A percentile compares a stretch with the other conserved stretches of the same genome.
These are phyloP conservation scores for Fusarium nisikadoi DNA, from an alignment of 2,329 filamentous ascomycete genomes.

Conservation along the genomic window DNA sequence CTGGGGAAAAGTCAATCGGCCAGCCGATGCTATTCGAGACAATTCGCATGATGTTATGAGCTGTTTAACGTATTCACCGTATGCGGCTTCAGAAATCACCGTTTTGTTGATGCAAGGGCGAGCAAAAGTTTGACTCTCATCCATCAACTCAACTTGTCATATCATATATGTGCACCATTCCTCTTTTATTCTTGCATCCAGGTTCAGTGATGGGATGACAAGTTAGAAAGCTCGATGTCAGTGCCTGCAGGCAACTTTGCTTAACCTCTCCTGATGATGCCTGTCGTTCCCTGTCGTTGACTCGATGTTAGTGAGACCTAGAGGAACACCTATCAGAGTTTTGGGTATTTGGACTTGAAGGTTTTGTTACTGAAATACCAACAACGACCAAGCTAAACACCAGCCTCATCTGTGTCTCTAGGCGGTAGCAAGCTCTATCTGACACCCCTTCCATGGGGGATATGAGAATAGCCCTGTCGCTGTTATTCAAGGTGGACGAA, in stretches of 20 bases:
- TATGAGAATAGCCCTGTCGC: accelerated
- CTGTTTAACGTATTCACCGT: neutral
- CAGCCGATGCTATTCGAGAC: constrained; percentile 13
- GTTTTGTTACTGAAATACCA: neutral
- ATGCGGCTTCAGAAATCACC: neutral
- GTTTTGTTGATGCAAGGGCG: neutral
- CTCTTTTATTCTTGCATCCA: neutral
- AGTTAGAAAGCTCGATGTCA: accelerated
- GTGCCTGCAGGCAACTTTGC: neutral
- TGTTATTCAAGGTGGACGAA: neutral
- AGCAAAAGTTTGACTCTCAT: neutral
- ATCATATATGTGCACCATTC: neutral
- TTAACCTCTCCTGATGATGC: neutral
- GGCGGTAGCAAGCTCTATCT: neutral
- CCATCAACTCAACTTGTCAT: neutral
- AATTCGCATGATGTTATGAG: constrained; percentile 4
- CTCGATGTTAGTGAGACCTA: neutral
- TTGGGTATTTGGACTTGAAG: neutral
- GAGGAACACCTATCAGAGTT: accelerated
- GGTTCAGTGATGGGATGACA: neutral
- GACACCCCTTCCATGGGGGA: neutral
- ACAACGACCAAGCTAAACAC: neutral
- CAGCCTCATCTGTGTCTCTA: neutral
- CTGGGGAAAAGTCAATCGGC: neutral
- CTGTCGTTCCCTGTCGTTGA: accelerated